Conservation (phyloP, 2,329 filamentous ascomycete genomes). For the Ophioceras dolichostomum region DNA sequence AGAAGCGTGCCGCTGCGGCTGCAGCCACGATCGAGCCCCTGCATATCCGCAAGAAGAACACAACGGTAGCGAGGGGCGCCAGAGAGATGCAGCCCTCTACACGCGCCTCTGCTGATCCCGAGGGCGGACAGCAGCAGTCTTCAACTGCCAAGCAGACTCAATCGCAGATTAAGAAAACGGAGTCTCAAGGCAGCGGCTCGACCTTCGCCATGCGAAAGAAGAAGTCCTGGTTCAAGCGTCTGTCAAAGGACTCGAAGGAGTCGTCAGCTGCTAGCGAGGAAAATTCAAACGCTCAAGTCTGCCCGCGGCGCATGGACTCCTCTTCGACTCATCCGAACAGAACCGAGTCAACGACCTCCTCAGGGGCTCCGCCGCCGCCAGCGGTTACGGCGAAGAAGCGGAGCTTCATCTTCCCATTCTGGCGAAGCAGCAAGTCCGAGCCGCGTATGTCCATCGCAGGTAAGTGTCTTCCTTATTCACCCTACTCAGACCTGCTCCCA, state of each 20-base stretch:
- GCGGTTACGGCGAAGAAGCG: slow-evolving; percentile 25
- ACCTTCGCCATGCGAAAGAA: slow-evolving; percentile 2
- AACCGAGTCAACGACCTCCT: slow-evolving; percentile 2
- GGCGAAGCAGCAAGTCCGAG: slow-evolving; percentile 33
- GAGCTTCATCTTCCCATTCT: slow-evolving; percentile 42
- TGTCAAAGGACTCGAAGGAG: slow-evolving; percentile 1
- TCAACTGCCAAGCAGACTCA: not conserved
- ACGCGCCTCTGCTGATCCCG: not conserved
- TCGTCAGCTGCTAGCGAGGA: not conserved
- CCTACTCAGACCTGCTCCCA: not conserved
- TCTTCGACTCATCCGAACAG: not conserved
- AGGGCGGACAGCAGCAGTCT: not conserved
- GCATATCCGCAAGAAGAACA: slow-evolving; percentile 26
- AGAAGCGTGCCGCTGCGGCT: slow-evolving; percentile 17
- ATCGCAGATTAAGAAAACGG: not conserved
- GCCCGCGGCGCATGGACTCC: not conserved
- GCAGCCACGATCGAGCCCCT: slow-evolving; percentile 22
- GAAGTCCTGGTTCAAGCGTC: slow-evolving; percentile 1
- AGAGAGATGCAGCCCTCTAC: not conserved
- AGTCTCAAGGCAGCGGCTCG: slow-evolving; percentile 1
- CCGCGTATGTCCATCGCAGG: slow-evolving; percentile 31
- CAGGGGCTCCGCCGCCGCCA: not conserved
- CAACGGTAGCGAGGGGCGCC: not conserved
- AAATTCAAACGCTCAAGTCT: not conserved
- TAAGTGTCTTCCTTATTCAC: slow-evolving; percentile 13